A percentile compares a stretch with the other conserved stretches of the same genome.
These are phyloP conservation scores for Amanita pallidorosea DNA, from an alignment of 768 basidiomycete genomes.

Conservation along the genomic window DNA sequence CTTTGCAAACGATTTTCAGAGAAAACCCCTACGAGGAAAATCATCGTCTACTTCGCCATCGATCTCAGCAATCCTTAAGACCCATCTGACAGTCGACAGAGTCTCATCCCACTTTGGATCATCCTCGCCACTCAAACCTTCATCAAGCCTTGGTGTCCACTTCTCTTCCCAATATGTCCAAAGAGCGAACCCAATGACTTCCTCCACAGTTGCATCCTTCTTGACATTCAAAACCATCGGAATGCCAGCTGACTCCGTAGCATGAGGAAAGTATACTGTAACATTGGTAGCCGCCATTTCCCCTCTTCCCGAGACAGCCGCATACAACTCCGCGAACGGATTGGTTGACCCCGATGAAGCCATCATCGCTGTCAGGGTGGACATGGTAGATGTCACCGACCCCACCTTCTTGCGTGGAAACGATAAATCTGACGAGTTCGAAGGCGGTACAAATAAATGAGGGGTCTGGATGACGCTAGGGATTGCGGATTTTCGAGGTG, in stretches of 20 bases:
- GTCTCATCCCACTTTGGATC: constrained; percentile 48
- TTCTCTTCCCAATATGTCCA: constrained; percentile 92
- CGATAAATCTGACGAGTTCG: constrained; percentile 17
- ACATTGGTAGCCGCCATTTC: constrained; percentile 54
- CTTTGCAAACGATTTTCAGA: background rate
- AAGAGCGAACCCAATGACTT: constrained; percentile 87
- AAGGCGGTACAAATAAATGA: constrained; percentile 9
- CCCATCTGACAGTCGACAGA: constrained; percentile 81
- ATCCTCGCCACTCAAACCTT: constrained; percentile 46
- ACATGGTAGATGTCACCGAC: constrained; percentile 34
- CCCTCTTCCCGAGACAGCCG: constrained; percentile 71
- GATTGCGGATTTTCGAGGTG: background rate
- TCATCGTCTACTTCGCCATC: constrained; percentile 99
- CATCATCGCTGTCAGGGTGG: constrained; percentile 66
- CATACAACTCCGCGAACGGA: constrained; percentile 84
- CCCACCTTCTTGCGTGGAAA: constrained; percentile 45
- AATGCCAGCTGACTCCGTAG: constrained; percentile 45
- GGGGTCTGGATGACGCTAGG: constrained; percentile 1
- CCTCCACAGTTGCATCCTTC: constrained; percentile 87
- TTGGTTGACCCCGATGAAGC: constrained; percentile 62
- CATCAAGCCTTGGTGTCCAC: constrained; percentile 68
- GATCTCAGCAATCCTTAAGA: constrained; percentile 86
- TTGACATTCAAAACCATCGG: constrained; percentile 68
- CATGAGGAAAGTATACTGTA: constrained; percentile 80
- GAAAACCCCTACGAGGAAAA: constrained; percentile 73